Base-by-base conservation (phyloP, 192 early-diverging fungal genomes). In the Backusella parvicylindrica region DNA sequence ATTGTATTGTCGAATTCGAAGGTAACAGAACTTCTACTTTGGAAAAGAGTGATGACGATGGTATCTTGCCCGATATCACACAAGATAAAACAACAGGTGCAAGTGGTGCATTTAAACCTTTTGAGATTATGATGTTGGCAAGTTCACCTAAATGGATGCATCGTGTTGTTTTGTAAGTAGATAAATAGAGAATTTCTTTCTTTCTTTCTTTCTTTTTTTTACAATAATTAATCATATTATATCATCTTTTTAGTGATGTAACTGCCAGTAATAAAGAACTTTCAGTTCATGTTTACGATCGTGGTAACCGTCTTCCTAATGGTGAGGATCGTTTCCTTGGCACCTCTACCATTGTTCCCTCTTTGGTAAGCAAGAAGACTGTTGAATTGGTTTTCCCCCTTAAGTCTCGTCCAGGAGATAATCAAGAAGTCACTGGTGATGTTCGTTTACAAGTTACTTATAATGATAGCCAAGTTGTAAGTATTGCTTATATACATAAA, bases 91-190 rank as follows among this genome's bases (percentile, higher is more conserved):
- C 9, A 9, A 0, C 53, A 26, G 12, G 2, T 60, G 11, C 2
- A 0, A 28, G 53, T 13, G 53, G 66, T 21, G 77, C 75, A 7
- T 77, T 69, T 23, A 81, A 84, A 50, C 74, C 79, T 18, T 84
- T 84, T 77, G 77, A 81, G 13, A 30, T 70, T 37, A 73, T 76
- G 23, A 78, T 82, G 75, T 72, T 66, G 26, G 84, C 84, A 32
- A 82, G 81, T 35, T 76, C 78, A 35, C 84, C 84, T 13, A 85
- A 85, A 53, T 85, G 84, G 84, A 81, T 77, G 31, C 71, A 85
- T 65, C 66, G 79, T 38, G 50, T 72, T 11, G 73, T 70, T 71
- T 85, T 85, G 84, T 85, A 80, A 71, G 76, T 73, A 3, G 2
- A 9, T 30, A 49, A n/a, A 60, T 26, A 13, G 0, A 12, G 21